These are phyloP conservation scores for Apiospora phragmitis DNA, from an alignment of 2,329 filamentous ascomycete species.

Conservation along the genomic window DNA sequence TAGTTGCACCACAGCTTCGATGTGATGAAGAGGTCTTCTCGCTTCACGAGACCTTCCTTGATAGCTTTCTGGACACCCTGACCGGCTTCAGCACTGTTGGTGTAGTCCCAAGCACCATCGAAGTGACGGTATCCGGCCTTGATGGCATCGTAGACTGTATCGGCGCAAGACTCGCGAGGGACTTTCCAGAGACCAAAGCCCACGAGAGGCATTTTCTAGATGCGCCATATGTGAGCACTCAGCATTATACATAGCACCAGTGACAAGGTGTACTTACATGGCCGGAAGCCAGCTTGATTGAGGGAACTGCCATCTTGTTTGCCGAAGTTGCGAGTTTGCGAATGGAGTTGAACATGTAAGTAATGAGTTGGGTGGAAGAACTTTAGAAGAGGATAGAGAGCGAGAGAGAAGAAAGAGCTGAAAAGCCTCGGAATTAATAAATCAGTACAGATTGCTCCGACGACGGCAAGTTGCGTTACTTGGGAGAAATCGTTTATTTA, in stretches of 20 bases:
- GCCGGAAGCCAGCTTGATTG: conserved; percentile 37
- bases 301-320: conserved; percentile 20
- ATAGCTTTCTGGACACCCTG: conserved; percentile 60
- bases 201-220: conserved; percentile 39
- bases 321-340: not conserved
- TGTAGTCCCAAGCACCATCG: conserved; percentile 57
- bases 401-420: not conserved
- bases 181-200: conserved; percentile 45
- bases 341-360: not conserved
- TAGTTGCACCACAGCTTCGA: conserved; percentile 69
- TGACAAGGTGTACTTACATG: conserved; percentile 27
- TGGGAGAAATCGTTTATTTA: not conserved
- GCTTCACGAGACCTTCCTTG: conserved; percentile 59
- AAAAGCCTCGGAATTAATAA: not conserved
- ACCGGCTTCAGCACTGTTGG: conserved; percentile 67
- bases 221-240: not conserved
- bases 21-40: conserved; percentile 65
- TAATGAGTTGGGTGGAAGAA: not conserved
- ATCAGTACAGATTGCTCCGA: not conserved
- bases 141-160: conserved; percentile 64
- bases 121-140: conserved; percentile 54
- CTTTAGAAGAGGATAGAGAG: not conserved
- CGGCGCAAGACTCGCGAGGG: conserved; percentile 33
- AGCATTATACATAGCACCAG: not conserved
- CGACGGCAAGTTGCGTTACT: conserved; percentile 1